Evolutionary conservation across 176 grass and related monocot species (phyloP).

Genomic region (Phragmites australis): DNA sequence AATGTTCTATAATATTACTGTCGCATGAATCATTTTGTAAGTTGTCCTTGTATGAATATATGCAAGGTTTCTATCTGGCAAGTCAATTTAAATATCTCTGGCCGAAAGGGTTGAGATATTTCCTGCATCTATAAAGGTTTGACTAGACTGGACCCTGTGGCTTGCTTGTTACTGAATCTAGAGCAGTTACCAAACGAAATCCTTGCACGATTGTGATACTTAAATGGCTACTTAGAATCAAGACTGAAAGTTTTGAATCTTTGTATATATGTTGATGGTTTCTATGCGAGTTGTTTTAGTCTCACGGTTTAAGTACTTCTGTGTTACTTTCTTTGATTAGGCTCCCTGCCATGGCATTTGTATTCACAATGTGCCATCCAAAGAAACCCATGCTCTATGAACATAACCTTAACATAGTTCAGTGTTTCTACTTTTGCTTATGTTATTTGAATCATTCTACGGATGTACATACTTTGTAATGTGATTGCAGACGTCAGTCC

Average conservation of each 20-base stretch:
- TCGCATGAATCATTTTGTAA: neutral
- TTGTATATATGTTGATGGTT: neutral
- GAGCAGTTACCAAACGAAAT: neutral
- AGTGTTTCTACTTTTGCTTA: neutral
- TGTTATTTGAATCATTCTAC: neutral
- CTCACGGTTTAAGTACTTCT: neutral
- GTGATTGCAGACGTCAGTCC: neutral
- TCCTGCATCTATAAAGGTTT: neutral
- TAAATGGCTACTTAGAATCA: neutral
- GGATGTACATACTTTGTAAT: constrained; percentile 17
- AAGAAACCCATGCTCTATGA: neutral
- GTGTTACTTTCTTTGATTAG: neutral
- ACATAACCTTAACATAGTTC: neutral
- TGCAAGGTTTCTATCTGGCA: neutral
- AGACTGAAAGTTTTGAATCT: neutral
- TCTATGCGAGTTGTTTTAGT: neutral
- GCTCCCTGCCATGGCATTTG: neutral
- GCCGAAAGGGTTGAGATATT: neutral
- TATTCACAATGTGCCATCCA: neutral
- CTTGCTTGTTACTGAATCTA: neutral
- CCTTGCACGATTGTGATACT: constrained; percentile 1
- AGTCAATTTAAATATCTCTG: neutral
- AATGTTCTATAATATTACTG: neutral
- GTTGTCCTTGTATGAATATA: neutral
- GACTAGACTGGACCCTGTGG: neutral